Conservation (phyloP, 805 yeast genomes). For the Candida silvicultrix region DNA sequence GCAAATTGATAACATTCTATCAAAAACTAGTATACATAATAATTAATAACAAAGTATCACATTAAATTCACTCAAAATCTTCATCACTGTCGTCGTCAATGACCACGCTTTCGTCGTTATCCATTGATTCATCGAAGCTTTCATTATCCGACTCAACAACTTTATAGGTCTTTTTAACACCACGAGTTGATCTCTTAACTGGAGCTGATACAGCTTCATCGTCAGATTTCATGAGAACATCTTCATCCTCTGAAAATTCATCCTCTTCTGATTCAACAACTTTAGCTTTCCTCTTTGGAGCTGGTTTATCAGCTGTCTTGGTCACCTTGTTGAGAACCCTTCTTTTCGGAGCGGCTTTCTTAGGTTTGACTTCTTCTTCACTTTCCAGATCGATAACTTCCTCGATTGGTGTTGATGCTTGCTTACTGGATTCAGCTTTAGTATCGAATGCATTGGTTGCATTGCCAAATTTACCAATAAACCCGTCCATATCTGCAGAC, state of each 20-base stretch:
- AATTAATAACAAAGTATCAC: background rate
- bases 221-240: constrained; percentile 2
- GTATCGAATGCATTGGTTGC: constrained; percentile 5
- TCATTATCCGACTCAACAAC: background rate
- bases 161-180: background rate
- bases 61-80: background rate
- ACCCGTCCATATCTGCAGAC: background rate
- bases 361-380: constrained; percentile 3
- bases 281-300: constrained; percentile 4
- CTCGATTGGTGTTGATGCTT: background rate
- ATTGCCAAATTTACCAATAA: constrained; percentile 4
- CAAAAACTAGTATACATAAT: background rate
- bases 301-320: constrained; percentile 1
- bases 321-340: constrained; percentile 7
- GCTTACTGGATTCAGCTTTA: background rate
- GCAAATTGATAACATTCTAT: too few relatives aligned
- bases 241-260: background rate
- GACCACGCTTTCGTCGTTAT: background rate
- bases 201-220: constrained; percentile 5
- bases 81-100: background rate
- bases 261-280: constrained; percentile 9
- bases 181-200: background rate
- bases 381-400: background rate
- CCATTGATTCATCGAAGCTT: background rate
- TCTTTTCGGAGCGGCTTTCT: constrained; percentile 4